Evolutionary conservation across 768 basidiomycete species (phyloP), one percentile per base, ranked within the genome.

Genomic region (Tubosaeta sp.): DNA sequence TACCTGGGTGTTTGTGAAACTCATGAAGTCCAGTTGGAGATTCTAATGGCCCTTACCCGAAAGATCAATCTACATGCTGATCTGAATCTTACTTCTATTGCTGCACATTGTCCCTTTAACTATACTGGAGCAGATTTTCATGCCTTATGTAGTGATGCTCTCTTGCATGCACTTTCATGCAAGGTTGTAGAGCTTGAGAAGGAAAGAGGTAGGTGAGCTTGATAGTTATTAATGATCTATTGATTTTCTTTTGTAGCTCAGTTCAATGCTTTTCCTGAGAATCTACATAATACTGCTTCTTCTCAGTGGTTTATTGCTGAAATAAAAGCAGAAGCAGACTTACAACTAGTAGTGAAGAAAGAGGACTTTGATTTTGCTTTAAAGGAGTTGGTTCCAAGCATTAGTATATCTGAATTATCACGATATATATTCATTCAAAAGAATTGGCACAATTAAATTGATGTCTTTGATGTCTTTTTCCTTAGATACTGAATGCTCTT

Each of bases 41-140:
- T 99, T 66, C 71, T 98, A 3, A 78, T 86, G 60, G 96, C 96
- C 2, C 70, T 98, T 53, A 98, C 96, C 3, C 73, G 94, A 51
- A 97, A 94, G 66, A 98, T 99, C 76, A 82, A 79, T 31, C 77
- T 97, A 22, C 79, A 89, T 58, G 76, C 86, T 0, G 72, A 69
- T 44, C 73, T 94, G 8, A 73, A 84, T 58, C 78, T 98, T 7
- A 66, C 68, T 18, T 54, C 60, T 8, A 68, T 99, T 39, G 90
- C 88, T 19, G 74, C 82, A 24, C 70, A 72, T 30, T 98, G 94
- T 54, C 86, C 92, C 0, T 91, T 94, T 75, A 92, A 94, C 64
- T 94, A 87, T 64, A 98, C 96, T 3, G 96, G 96, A 39, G 96
- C 96, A 36, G 96, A 99, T 66, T 94, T 98, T 56, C 98, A 99